These are phyloP conservation scores for Zygoascus hellenicus DNA, from an alignment of 1,139 yeast species.

Conservation along the genomic window DNA sequence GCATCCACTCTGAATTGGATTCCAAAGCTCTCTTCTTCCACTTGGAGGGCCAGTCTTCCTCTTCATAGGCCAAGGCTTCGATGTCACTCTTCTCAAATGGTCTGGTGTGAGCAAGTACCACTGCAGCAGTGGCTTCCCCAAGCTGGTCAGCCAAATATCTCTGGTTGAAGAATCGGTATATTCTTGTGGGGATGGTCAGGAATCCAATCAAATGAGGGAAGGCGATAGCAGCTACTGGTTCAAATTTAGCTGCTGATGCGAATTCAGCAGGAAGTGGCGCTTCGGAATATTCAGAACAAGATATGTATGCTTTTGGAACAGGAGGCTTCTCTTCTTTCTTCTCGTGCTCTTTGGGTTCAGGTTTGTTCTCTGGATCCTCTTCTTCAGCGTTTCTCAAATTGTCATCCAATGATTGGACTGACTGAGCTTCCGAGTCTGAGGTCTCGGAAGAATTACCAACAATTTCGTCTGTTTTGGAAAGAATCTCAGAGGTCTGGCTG, in stretches of 20 bases:
- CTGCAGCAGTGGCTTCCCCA: constrained; percentile 54
- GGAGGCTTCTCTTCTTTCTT: constrained; percentile 40
- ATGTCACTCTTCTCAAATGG: constrained; percentile 53
- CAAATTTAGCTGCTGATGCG: constrained; percentile 28
- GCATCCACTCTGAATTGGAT: constrained; percentile 82
- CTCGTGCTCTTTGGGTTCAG: constrained; percentile 23
- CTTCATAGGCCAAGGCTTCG: constrained; percentile 60
- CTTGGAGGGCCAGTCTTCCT: constrained; percentile 80
- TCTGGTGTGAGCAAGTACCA: constrained; percentile 52
- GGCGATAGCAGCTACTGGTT: constrained; percentile 68
- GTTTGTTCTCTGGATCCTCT: constrained; percentile 8
- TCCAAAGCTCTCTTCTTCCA: constrained; percentile 75
- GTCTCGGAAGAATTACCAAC: constrained; percentile 1
- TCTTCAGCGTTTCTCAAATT: constrained; percentile 1
- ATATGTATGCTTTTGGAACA: constrained; percentile 59
- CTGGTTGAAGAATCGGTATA: constrained; percentile 71
- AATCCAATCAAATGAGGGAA: constrained; percentile 78
- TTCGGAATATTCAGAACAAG: constrained; percentile 48
- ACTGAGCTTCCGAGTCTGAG: not conserved
- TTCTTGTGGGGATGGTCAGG: constrained; percentile 64
- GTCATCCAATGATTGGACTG: constrained; percentile 1
- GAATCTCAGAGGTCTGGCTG: too few species aligned
- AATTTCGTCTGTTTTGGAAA: too few species aligned
- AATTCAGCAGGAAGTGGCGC: constrained; percentile 61
- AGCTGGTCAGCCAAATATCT: constrained; percentile 67